phyloP scores from a whole-genome alignment of 768 basidiomycete genomes.

The Auricularia sp. region DNA sequence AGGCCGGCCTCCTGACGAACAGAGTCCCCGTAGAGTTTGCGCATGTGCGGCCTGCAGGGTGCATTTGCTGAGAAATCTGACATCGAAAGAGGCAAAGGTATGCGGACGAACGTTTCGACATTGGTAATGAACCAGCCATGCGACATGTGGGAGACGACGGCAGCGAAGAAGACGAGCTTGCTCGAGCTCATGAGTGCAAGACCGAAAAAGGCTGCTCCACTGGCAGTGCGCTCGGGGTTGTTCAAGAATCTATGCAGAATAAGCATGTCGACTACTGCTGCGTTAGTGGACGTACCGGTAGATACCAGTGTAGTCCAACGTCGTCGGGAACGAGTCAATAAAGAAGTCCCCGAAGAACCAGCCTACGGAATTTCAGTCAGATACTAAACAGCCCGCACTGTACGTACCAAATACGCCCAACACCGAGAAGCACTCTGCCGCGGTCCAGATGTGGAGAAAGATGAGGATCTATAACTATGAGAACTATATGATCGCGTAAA shows the following conservation, averaged over 20 bases:
- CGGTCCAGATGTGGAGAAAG: slow-evolving; percentile 84
- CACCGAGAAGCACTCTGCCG: slow-evolving; percentile 83
- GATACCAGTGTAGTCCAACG: slow-evolving; percentile 92
- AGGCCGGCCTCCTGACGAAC: slow-evolving; percentile 94
- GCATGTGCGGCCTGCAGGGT: slow-evolving; percentile 85
- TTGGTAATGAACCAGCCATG: slow-evolving; percentile 94
- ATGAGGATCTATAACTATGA: slow-evolving; percentile 52
- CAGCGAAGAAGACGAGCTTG: slow-evolving; percentile 80
- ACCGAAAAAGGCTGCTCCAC: slow-evolving; percentile 92
- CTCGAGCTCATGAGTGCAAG: slow-evolving; percentile 84
- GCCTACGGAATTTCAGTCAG: slow-evolving; percentile 34
- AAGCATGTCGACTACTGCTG: not conserved
- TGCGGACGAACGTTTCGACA: slow-evolving; percentile 73
- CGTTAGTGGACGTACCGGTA: slow-evolving; percentile 56
- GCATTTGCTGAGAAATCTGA: not conserved
- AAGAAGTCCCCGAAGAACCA: slow-evolving; percentile 99
- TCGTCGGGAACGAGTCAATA: slow-evolving; percentile 84
- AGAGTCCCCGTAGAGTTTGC: slow-evolving; percentile 85
- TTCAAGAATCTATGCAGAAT: slow-evolving; percentile 59
- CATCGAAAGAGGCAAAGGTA: not conserved
- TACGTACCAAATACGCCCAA: slow-evolving; percentile 80
- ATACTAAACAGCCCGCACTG: not conserved
- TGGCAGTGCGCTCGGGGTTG: slow-evolving; percentile 87
- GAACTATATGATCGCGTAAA: not conserved
- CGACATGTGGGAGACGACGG: slow-evolving; percentile 73